These are phyloP conservation scores for Cryoendolithus antarcticus DNA, from an alignment of 2,329 filamentous ascomycete genomes.

Conservation along the genomic window DNA sequence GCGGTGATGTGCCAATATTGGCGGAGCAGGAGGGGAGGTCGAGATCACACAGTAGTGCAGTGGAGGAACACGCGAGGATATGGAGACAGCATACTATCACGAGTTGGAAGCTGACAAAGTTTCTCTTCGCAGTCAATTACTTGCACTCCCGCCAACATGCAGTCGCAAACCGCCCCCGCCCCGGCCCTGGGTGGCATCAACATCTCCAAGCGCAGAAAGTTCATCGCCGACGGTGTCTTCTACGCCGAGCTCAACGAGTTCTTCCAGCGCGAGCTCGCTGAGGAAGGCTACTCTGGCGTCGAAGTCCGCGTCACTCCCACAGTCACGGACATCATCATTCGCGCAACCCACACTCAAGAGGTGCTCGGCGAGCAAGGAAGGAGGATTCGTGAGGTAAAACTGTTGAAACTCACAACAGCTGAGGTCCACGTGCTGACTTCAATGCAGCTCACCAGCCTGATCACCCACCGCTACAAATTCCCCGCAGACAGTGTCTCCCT, in stretches of 20 bases:
- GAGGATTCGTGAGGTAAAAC: conserved; percentile 71
- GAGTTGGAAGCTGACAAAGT: too few relatives aligned
- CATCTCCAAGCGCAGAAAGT: conserved; percentile 78
- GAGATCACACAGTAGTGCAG: too few relatives aligned
- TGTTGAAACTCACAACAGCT: background rate
- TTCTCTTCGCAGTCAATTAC: too few relatives aligned
- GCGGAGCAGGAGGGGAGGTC: too few relatives aligned
- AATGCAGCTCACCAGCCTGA: conserved; percentile 77
- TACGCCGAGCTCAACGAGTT: conserved; percentile 99
- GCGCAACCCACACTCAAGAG: conserved; percentile 99
- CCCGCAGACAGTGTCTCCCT: conserved; percentile 99
- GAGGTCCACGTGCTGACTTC: background rate
- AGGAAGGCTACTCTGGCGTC: conserved; percentile 99
- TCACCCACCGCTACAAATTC: conserved; percentile 99
- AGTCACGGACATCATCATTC: conserved; percentile 99
- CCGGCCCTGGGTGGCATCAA: conserved; percentile 20
- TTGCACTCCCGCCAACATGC: conserved; percentile 5
- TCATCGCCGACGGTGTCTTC: conserved; percentile 85
- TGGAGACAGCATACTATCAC: too few relatives aligned
- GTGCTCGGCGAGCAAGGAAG: conserved; percentile 99
- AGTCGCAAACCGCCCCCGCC: conserved; percentile 9
- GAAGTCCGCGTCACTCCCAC: conserved; percentile 99
- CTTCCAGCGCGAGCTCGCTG: conserved; percentile 99
- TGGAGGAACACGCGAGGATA: too few relatives aligned
- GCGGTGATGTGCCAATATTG: too few relatives aligned